Base-by-base conservation (phyloP, 208 protist genomes). In the Acanthamoeba culbertsoni region DNA sequence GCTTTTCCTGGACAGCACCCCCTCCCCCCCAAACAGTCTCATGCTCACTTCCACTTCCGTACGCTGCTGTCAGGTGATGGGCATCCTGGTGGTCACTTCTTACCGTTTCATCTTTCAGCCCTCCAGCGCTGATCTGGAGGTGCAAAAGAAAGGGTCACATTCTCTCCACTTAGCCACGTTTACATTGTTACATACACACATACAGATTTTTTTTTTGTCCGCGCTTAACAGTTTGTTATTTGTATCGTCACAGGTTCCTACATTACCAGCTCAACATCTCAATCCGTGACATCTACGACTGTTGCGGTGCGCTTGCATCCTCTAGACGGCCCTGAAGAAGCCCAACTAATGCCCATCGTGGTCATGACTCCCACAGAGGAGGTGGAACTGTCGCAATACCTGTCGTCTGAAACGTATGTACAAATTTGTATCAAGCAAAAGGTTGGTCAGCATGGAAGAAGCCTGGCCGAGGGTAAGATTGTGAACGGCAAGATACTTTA, bases 251-350 rank as follows among this genome's bases (percentile, higher is more conserved):
- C 45, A 82, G 71, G 42, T 82, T 82, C 18, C 71, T 82, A 7
- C 20, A 55, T 28, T 82, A 82, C 31, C 71, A 82, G 42, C 71
- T 82, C 71, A 82, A 82, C 71, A 82, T 82, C 37, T 82, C 71
- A 2, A 82, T 82, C 28, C 71, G 71, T 7, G 71, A 82, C 45
- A 82, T 82, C 71, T 82, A 82, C 28, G 71, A 82, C 23, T 82
- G 71, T 43, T 82, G 42, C 20, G 71, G 71, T n/a, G n/a, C n/a
- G n/a, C n/a, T n/a, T n/a, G n/a, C n/a, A n/a, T n/a, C n/a, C n/a
- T n/a, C n/a, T n/a, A n/a, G n/a, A n/a, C n/a, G n/a, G n/a, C n/a
- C n/a, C n/a, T n/a, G n/a, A n/a, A n/a, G n/a, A n/a, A n/a, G n/a
- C n/a, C n/a, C n/a, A n/a, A n/a, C n/a, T n/a, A n/a, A n/a, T n/a